Conservation (phyloP, 164 flowering plant species). For the Sedum album region DNA sequence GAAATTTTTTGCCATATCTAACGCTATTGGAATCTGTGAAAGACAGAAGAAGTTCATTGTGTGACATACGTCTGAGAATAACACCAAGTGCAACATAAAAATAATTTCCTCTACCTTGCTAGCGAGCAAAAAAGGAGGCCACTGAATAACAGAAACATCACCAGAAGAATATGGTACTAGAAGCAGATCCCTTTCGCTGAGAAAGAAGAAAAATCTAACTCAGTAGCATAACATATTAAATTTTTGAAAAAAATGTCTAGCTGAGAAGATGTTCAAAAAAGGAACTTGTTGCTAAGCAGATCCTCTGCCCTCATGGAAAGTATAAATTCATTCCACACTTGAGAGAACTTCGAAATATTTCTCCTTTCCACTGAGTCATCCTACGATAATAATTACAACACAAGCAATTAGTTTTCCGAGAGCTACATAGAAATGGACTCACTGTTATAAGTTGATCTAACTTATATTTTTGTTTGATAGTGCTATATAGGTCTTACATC, state of each 20-base stretch:
- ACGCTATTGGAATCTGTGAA: constrained; percentile 83
- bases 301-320: constrained; percentile 69
- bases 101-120: constrained; percentile 55
- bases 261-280: constrained; percentile 10
- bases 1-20: constrained; percentile 96
- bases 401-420: not conserved
- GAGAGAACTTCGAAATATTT: constrained; percentile 73
- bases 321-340: constrained; percentile 91
- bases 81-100: not conserved
- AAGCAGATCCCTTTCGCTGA: constrained; percentile 76
- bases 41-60: not conserved
- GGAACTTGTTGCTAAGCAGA: constrained; percentile 65
- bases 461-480: too few species aligned
- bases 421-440: not conserved
- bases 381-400: constrained; percentile 22
- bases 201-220: constrained; percentile 12
- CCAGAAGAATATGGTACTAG: constrained; percentile 70
- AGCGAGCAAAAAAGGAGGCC: constrained; percentile 97
- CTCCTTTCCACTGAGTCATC: constrained; percentile 30
- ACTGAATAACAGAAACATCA: constrained; percentile 68
- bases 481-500: too few species aligned
- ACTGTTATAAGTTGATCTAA: too few species aligned
- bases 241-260: not conserved
- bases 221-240: not conserved
- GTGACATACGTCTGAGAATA: not conserved